These are phyloP conservation scores for Aspergillus luchuensis DNA, from an alignment of 2,329 filamentous ascomycete species.

Conservation along the genomic window DNA sequence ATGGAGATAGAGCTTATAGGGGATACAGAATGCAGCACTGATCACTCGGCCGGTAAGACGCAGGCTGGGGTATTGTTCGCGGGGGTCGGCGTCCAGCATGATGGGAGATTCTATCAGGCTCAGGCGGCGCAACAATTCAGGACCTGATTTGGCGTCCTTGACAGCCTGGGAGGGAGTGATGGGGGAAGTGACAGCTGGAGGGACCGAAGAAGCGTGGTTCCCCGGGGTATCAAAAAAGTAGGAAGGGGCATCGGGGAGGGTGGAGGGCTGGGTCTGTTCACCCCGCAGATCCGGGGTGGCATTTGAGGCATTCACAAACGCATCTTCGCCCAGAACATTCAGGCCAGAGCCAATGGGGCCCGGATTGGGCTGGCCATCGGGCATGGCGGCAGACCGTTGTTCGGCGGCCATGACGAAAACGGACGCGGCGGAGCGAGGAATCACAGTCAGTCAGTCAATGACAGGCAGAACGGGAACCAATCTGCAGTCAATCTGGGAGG, in stretches of 20 bases:
- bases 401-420: conserved; percentile 29
- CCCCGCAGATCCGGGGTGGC: conserved; percentile 30
- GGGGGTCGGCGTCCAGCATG: conserved; percentile 55
- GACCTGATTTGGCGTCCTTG: conserved; percentile 49
- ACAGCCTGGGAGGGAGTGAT: conserved; percentile 46
- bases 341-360: conserved; percentile 33
- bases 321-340: conserved; percentile 28
- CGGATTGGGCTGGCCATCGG: conserved; percentile 34
- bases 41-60: conserved; percentile 64
- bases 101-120: conserved; percentile 47
- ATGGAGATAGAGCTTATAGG: conserved; percentile 59
- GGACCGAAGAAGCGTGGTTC: conserved; percentile 20
- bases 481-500: conserved; percentile 11
- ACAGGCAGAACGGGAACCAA: neutral
- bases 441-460: neutral
- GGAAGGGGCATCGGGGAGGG: conserved; percentile 27
- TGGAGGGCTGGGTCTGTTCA: conserved; percentile 23
- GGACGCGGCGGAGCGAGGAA: conserved; percentile 6
- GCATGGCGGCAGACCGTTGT: conserved; percentile 27
- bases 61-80: conserved; percentile 58
- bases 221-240: conserved; percentile 34
- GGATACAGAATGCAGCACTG: conserved; percentile 65
- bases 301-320: conserved; percentile 32
- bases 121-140: conserved; percentile 56
- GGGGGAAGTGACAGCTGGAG: conserved; percentile 22